Conservation (phyloP, 441 rosid genomes). For the Gossypium aridum region DNA sequence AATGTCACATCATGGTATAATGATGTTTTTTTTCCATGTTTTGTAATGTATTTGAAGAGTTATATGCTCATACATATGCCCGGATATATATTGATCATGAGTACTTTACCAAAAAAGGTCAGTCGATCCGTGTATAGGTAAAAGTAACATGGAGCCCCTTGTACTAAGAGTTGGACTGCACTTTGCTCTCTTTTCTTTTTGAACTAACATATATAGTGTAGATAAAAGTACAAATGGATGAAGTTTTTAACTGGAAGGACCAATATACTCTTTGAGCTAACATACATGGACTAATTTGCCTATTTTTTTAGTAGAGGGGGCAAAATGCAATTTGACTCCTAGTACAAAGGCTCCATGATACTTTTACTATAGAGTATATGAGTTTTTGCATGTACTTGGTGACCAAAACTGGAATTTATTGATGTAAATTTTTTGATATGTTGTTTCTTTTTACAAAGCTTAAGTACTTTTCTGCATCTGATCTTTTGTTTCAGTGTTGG, state of each 20-base stretch:
- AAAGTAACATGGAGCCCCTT: too few relatives aligned
- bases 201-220: not conserved
- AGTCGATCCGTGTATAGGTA: too few relatives aligned
- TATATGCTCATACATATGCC: not conserved
- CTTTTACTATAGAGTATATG: not conserved
- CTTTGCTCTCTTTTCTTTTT: too few relatives aligned
- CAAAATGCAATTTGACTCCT: too few relatives aligned
- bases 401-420: not conserved
- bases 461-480: not conserved
- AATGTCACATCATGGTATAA: not conserved
- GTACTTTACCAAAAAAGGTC: not conserved
- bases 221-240: too few relatives aligned
- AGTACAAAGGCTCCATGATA: too few relatives aligned
- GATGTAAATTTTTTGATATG: not conserved
- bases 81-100: not conserved
- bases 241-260: too few relatives aligned
- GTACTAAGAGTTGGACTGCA: too few relatives aligned
- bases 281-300: too few relatives aligned
- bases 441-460: constrained; percentile 3
- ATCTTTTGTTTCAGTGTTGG: constrained; percentile 53
- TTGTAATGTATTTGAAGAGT: not conserved
- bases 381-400: not conserved
- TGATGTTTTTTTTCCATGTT: not conserved
- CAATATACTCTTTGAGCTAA: too few relatives aligned
- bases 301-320: too few relatives aligned